Evolutionary conservation across 345 rosid genomes (phyloP), one percentile per base, ranked within the genome.

Genomic region (Eucalyptus marginata): DNA sequence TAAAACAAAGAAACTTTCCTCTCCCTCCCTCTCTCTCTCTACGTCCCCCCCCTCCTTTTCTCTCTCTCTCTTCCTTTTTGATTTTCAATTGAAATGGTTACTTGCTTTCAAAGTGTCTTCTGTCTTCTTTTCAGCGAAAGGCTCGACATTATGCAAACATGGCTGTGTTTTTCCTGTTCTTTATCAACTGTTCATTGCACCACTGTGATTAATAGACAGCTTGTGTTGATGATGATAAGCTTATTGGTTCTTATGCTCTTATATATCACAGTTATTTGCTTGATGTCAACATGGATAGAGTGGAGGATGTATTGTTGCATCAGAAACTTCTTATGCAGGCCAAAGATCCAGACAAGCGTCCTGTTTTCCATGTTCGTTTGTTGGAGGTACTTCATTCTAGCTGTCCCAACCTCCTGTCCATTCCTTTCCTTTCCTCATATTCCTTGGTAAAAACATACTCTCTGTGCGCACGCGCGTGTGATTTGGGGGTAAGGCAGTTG

Each of bases 271-370:
- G 98, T 90, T 96, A 96, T 90, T 93, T 91, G 44, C 94, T 93
- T 86, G 97, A 96, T 90, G 93, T 96, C 90, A 94, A 96, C 91
- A 88, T 96, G 94, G 98, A 94, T 88, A 93, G 92, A 92, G 95
- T 90, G 88, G 96, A 95, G 43, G 98, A 96, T 91, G 93, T 96
- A 64, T 56, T 96, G 88, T 84, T 96, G 68, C 98, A 96, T 90
- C 90, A 86, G 80, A 94, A 84, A 86, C 95, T 96, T 84, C 96
- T 96, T 88, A 94, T 90, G 36, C 88, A 87, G 89, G 98, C 97
- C 33, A 92, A 92, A 90, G 95, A 95, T 88, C 96, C 96, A 58
- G 92, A 93, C 90, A 92, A 90, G 68, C 94, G 92, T 58, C 98
- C 96, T 59, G 97, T 83, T 89, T 96, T 91, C 89, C 94, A 93